These are phyloP conservation scores for Torulaspora pretoriensis DNA, from an alignment of 1,139 yeast species.

Conservation along the genomic window DNA sequence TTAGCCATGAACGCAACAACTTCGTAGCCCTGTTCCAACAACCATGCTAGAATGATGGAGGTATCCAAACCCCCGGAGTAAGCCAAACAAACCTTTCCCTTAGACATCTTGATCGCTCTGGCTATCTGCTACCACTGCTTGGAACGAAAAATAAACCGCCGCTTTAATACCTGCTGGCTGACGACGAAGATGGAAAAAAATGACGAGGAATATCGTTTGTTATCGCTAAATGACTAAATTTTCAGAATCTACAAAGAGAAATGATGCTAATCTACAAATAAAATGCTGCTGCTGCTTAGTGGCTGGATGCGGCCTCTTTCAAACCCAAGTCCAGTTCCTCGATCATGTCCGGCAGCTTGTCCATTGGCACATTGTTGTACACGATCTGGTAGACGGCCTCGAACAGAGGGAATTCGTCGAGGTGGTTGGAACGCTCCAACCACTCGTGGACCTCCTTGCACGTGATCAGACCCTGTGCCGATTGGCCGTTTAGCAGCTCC, in stretches of 20 bases:
- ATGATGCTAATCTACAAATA: conserved; percentile 44
- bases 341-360: conserved; percentile 58
- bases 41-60: conserved; percentile 96
- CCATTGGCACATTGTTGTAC: conserved; percentile 64
- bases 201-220: conserved; percentile 3
- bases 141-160: background rate
- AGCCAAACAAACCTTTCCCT: conserved; percentile 98
- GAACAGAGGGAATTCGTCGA: conserved; percentile 79
- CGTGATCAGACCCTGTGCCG: conserved; percentile 90
- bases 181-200: conserved; percentile 7
- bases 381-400: conserved; percentile 80
- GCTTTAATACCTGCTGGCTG: background rate
- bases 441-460: conserved; percentile 86
- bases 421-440: conserved; percentile 54
- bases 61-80: conserved; percentile 99
- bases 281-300: conserved; percentile 1
- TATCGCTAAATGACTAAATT: conserved; percentile 19
- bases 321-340: conserved; percentile 40
- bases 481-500: conserved; percentile 82
- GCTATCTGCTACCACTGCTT: too few relatives aligned
- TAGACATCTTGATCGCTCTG: conserved; percentile 53
- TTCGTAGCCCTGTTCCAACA: conserved; percentile 95
- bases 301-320: conserved; percentile 2
- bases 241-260: conserved; percentile 18
- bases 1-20: conserved; percentile 97